Percentiles rank a stretch among this genome's conserved stretches.
These are phyloP conservation scores for Stephanodiscus minutulus DNA, from an alignment of 108 stramenopile species.

Conservation along the genomic window DNA sequence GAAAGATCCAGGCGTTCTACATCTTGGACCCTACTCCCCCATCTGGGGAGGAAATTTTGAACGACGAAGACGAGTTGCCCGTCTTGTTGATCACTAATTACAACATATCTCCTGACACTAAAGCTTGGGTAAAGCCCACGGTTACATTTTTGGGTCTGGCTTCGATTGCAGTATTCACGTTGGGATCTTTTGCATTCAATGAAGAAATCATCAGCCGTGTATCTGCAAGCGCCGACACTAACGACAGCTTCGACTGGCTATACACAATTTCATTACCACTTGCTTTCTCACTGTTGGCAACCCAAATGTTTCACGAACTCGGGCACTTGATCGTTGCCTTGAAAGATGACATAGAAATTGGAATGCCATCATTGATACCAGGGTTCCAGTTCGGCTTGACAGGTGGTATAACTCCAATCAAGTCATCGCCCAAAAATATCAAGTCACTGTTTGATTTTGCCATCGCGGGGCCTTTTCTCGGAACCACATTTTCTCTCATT, in stretches of 20 bases:
- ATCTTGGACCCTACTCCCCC: slow-evolving; percentile 67
- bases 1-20: slow-evolving; percentile 64
- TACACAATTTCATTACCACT: slow-evolving; percentile 49
- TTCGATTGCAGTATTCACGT: slow-evolving; percentile 53
- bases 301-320: slow-evolving; percentile 53
- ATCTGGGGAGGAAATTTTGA: slow-evolving; percentile 64
- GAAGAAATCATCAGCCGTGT: slow-evolving; percentile 49
- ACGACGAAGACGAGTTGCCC: slow-evolving; percentile 51
- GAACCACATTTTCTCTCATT: slow-evolving; percentile 39
- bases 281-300: slow-evolving; percentile 34
- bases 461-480: slow-evolving; percentile 57
- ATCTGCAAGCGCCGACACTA: slow-evolving; percentile 22
- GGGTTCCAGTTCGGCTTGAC: slow-evolving; percentile 54
- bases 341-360: slow-evolving; percentile 59
- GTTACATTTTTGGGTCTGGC: slow-evolving; percentile 51
- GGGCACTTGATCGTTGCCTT: slow-evolving; percentile 54
- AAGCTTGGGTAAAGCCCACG: slow-evolving; percentile 45
- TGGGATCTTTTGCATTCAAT: slow-evolving; percentile 60
- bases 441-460: slow-evolving; percentile 71
- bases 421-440: slow-evolving; percentile 50
- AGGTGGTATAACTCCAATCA: slow-evolving; percentile 56
- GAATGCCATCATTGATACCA: slow-evolving; percentile 60
- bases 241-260: slow-evolving; percentile 42
- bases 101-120: slow-evolving; percentile 52
- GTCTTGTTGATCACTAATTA: slow-evolving; percentile 56